Percentiles rank a stretch among this genome's conserved stretches.
Conservation (phyloP, 257 asterid species). For the Lithospermum erythrorhizon region DNA sequence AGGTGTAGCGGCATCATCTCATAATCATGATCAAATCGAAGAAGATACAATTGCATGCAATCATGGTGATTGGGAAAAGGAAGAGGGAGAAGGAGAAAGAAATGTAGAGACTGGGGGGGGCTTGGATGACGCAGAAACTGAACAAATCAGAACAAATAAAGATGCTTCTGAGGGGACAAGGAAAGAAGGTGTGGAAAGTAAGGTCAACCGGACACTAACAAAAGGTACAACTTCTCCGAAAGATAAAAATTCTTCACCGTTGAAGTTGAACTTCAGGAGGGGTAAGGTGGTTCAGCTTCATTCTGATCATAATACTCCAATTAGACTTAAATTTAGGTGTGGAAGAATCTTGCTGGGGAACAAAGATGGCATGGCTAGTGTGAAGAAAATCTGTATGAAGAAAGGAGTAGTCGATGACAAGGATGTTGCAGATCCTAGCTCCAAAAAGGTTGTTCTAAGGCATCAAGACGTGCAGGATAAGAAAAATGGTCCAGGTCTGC, state of each 20-base stretch:
- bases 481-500: slow-evolving; percentile 7
- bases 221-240: slow-evolving; percentile 9
- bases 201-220: slow-evolving; percentile 9
- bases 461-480: slow-evolving; percentile 3
- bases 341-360: slow-evolving; percentile 14
- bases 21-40: slow-evolving; percentile 6
- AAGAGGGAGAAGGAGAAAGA: neutral
- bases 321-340: slow-evolving; percentile 22
- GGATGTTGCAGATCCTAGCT: neutral
- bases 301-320: slow-evolving; percentile 14
- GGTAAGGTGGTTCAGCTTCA: slow-evolving; percentile 26
- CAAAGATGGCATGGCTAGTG: slow-evolving; percentile 13
- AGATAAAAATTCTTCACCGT: slow-evolving; percentile 18
- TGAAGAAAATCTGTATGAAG: slow-evolving; percentile 9
- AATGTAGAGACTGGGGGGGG: neutral
- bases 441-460: slow-evolving; percentile 11
- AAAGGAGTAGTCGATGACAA: slow-evolving; percentile 1
- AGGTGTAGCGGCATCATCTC: slow-evolving; percentile 7
- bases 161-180: slow-evolving; percentile 3
- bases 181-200: slow-evolving; percentile 10
- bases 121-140: slow-evolving; percentile 11
- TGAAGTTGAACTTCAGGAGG: slow-evolving; percentile 37
- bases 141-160: slow-evolving; percentile 5
- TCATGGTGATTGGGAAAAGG: neutral
- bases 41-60: neutral